Base-by-base conservation (phyloP, 169 alveolate species). In the Hepatocystis sp. region DNA sequence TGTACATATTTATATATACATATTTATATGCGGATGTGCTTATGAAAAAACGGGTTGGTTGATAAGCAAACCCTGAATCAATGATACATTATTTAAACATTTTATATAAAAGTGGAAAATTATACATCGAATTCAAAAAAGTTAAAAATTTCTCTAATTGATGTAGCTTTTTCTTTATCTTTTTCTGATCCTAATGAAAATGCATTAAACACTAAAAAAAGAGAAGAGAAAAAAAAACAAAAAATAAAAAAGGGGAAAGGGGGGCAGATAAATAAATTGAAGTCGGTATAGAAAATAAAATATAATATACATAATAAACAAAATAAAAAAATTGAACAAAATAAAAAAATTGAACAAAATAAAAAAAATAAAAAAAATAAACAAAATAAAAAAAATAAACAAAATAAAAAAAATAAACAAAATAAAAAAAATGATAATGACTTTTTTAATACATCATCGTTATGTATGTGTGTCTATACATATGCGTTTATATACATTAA, bases 41-140 rank as follows among this genome's bases (percentile, higher is more conserved):
- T 23, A 11, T 10, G 42, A 44, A 25, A 11, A 1, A 2, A 34
- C 46, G 15, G 15, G 21, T 23, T 44, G 10, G 15, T 52, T 21
- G 42, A 8, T 52, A 15, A 19, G 21, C 21, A 7, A 15, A 11
- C 27, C 8, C 21, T 52, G 42, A 30, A 52, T 52, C 7, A 52
- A 21, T 2, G 21, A 4, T 21, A n/a, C 46, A 27, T 42, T 19
- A 8, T 65, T 19, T 44, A 65, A 34, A 61, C 1, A 17, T 5
- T 25, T 52, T 44, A 44, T 65, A 27, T 23, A 47, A 13, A 5
- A 47, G 11, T 42, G 52, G 52, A 3, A n/a, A 32, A 42, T 42
- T 60, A 71, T 58, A 71, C 39, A 55, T 71, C 86, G 44, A 40
- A 55, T 56, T 71, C 86, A 44, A 71, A 71, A 56, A 71, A 71